A percentile compares a stretch with the other conserved stretches of the same genome.
Evolutionary conservation across 768 basidiomycete genomes (phyloP).

Genomic region (Suillus paluster): DNA sequence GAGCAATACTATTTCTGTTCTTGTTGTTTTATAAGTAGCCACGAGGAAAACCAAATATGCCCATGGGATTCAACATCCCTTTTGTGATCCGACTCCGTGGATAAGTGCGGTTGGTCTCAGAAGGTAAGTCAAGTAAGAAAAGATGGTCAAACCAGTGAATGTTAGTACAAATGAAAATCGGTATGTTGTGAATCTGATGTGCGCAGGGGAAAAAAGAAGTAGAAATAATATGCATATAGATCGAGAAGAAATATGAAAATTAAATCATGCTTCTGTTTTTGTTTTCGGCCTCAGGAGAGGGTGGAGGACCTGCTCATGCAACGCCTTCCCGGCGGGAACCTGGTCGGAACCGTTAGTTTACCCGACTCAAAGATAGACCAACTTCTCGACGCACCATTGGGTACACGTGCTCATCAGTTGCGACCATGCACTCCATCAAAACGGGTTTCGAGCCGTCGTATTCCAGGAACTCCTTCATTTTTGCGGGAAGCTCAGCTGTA

Average conservation of each 20-base stretch:
- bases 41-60: slow-evolving; percentile 4
- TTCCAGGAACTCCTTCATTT: slow-evolving; percentile 99
- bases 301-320: slow-evolving; percentile 90
- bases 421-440: slow-evolving; percentile 88
- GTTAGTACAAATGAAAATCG: slow-evolving; percentile 29
- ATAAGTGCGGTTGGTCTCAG: slow-evolving; percentile 1
- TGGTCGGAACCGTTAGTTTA: slow-evolving; percentile 29
- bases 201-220: slow-evolving; percentile 7
- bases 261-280: slow-evolving; percentile 28
- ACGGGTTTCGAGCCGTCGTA: slow-evolving; percentile 88
- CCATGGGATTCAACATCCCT: slow-evolving; percentile 25
- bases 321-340: slow-evolving; percentile 92
- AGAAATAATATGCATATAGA: background rate
- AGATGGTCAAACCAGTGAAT: slow-evolving; percentile 12
- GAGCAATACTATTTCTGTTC: background rate
- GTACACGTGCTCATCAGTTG: slow-evolving; percentile 86
- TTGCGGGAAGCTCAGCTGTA: slow-evolving; percentile 79
- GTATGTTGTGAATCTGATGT: slow-evolving; percentile 20
- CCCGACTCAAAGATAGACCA: background rate
- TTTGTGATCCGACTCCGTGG: slow-evolving; percentile 17
- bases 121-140: too few relatives aligned
- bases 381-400: slow-evolving; percentile 66
- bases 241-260: background rate
- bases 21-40: background rate
- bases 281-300: slow-evolving; percentile 46